Conservation (phyloP, 192 early-diverging fungal genomes). For the Rhizoclosmatium sp. region DNA sequence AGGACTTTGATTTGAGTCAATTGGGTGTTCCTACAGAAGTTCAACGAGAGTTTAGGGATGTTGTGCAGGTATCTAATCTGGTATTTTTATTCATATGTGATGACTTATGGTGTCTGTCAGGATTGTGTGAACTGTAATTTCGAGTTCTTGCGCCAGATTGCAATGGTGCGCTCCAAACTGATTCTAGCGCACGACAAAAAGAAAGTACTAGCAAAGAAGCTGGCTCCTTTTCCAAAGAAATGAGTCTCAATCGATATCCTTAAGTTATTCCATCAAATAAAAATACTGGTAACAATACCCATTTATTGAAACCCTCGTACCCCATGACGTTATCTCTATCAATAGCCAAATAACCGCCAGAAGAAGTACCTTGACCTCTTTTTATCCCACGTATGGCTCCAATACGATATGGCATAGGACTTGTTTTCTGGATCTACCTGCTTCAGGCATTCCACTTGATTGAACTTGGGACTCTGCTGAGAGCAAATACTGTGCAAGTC, state of each 20-base stretch:
- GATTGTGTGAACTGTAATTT: conserved; percentile 35
- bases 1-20: conserved; percentile 31
- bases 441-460: background rate
- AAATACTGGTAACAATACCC: background rate
- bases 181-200: conserved; percentile 40
- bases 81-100: background rate
- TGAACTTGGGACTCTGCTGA: background rate
- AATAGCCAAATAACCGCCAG: background rate
- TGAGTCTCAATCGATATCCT: background rate
- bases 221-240: conserved; percentile 32
- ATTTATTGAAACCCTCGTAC: background rate
- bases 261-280: background rate
- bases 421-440: conserved; percentile 12
- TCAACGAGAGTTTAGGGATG: conserved; percentile 37
- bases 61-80: conserved; percentile 31
- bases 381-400: conserved; percentile 20
- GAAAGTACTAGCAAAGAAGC: conserved; percentile 36
- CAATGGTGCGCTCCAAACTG: conserved; percentile 36
- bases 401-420: conserved; percentile 24
- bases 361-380: conserved; percentile 1
- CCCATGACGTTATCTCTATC: background rate
- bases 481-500: conserved; percentile 2
- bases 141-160: conserved; percentile 35
- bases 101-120: conserved; percentile 4
- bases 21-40: conserved; percentile 32